Evolutionary conservation across 2,329 filamentous ascomycete genomes (phyloP).

Genomic region (Nemania sp.): DNA sequence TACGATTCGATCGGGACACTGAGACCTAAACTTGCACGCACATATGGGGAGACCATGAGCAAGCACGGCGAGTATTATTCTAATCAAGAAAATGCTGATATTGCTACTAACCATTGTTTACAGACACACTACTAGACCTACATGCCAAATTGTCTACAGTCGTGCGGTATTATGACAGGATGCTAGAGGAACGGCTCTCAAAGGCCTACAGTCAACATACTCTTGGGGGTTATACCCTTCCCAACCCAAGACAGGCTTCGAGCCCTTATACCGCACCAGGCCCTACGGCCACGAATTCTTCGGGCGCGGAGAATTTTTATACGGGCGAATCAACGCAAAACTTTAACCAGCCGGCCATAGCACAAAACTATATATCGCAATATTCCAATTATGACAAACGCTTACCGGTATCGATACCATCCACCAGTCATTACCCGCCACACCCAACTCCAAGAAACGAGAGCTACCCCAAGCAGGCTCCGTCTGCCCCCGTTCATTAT

Average conservation of each 20-base stretch:
- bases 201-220: slow-evolving; percentile 90
- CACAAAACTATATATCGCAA: slow-evolving; percentile 64
- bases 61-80: slow-evolving; percentile 81
- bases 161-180: slow-evolving; percentile 96
- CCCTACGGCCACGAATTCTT: slow-evolving; percentile 61
- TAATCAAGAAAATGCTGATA: neutral
- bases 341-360: slow-evolving; percentile 61
- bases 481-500: slow-evolving; percentile 56
- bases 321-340: slow-evolving; percentile 69
- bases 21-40: slow-evolving; percentile 91
- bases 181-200: slow-evolving; percentile 95
- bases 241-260: slow-evolving; percentile 63
- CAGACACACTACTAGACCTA: slow-evolving; percentile 91
- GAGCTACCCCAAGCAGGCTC: slow-evolving; percentile 62
- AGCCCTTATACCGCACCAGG: slow-evolving; percentile 80
- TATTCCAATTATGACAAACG: slow-evolving; percentile 59
- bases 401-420: slow-evolving; percentile 56
- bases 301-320: slow-evolving; percentile 84
- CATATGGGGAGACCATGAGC: slow-evolving; percentile 99
- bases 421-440: slow-evolving; percentile 58
- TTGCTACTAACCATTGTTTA: slow-evolving; percentile 50
- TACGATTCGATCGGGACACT: slow-evolving; percentile 97
- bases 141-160: slow-evolving; percentile 96
- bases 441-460: slow-evolving; percentile 62
- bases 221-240: slow-evolving; percentile 72